Conservation (phyloP, 371 early-diverging fungal species). For the Haplosporangium sp. region DNA sequence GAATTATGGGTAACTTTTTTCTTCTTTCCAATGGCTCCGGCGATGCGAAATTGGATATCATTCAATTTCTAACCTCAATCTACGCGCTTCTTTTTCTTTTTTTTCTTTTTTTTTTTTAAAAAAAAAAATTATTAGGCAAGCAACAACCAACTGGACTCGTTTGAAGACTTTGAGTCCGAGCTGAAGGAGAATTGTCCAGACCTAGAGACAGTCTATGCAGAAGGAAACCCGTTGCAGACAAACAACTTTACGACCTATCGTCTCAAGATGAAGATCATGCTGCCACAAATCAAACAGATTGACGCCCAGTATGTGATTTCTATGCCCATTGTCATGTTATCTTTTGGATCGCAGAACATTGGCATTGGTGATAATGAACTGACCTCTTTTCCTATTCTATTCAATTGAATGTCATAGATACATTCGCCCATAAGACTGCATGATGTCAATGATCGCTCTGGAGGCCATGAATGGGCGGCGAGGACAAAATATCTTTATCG, state of each 20-base stretch:
- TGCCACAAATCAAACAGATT: constrained; percentile 91
- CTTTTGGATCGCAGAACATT: background rate
- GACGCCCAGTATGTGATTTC: constrained; percentile 73
- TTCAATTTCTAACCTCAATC: background rate
- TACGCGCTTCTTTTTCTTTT: background rate
- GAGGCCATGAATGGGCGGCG: too few relatives aligned
- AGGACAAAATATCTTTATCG: too few relatives aligned
- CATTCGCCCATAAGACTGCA: constrained; percentile 17
- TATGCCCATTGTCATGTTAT: background rate
- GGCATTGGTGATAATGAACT: background rate
- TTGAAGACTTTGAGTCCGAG: constrained; percentile 81
- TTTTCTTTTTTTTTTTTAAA: background rate
- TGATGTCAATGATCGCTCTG: too few relatives aligned
- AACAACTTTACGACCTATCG: constrained; percentile 85
- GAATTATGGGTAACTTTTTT: constrained; percentile 86
- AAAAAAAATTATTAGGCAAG: constrained; percentile 66
- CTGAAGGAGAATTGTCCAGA: constrained; percentile 67
- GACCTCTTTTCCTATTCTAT: background rate
- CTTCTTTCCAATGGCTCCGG: too few relatives aligned
- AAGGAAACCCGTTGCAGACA: constrained; percentile 93
- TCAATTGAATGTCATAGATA: background rate
- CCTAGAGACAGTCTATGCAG: constrained; percentile 91
- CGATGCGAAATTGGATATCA: background rate
- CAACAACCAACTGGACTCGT: constrained; percentile 82
- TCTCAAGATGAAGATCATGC: constrained; percentile 84